Base-by-base conservation (phyloP, 2,329 filamentous ascomycete genomes). In the Dothideomycetidae sp. region DNA sequence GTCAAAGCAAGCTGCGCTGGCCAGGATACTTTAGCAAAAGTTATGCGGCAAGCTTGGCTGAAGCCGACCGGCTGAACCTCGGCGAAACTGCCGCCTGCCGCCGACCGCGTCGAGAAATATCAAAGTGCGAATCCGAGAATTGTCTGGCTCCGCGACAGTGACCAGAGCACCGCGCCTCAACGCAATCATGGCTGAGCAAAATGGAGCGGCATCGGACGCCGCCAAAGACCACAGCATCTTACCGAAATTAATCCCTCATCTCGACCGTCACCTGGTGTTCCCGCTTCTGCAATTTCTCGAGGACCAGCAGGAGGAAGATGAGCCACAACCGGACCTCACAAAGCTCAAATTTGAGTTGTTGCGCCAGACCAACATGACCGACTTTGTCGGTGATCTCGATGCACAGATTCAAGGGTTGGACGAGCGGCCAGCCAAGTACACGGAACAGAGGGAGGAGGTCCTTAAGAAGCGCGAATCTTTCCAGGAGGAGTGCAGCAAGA, bases 351-450 rank as follows among this genome's bases (percentile, higher is more conserved):
- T 88, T 61, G 79, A 88, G 64, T 76, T 98, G 42, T 75, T 98
- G 50, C 88, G 93, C 67, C 78, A 85, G 60, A 96, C 90, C 54
- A 94, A 96, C 70, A 98, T 98, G 90, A 90, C 81, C 53, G 90
- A 98, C 63, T 98, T 93, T 59, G 83, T 96, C 38, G 86, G 86
- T 55, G 81, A 79, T 54, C 68, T 98, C 49, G 84, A 93, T 70
- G 81, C 81, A 58, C 81, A 94, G 55, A 75, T 98, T 48, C 76
- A 96, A 66, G 71, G 78, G 51, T 73, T 84, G 46, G 70, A 80
- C 43, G 72, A 82, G 44, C 67, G 81, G 38, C 86, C 90, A 35
- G 71, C 79, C 46, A 85, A 94, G 62, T 96, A 86, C 61, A 73
- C 76, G 51, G 77, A 81, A 60, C 92, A 90, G 76, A 73, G 84